Conservation (phyloP, 306 rosid species). For the Begonia peltatifolia region DNA sequence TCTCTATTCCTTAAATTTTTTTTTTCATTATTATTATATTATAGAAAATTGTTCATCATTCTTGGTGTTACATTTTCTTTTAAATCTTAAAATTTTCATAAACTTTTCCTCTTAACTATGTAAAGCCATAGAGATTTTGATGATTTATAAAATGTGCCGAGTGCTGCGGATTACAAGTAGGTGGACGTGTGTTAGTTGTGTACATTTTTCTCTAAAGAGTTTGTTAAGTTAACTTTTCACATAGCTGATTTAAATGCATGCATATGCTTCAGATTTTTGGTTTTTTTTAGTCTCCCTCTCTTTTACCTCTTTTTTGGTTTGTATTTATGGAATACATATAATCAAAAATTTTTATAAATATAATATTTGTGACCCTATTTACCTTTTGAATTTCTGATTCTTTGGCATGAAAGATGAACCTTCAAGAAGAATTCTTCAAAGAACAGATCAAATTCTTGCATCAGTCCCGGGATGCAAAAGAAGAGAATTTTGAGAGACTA, state of each 20-base stretch:
- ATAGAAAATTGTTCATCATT: too few species aligned
- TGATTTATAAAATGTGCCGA: too few species aligned
- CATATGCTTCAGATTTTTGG: background rate
- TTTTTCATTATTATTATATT: too few species aligned
- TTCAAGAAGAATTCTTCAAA: constrained; percentile 54
- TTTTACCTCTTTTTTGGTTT: background rate
- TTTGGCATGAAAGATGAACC: constrained; percentile 34
- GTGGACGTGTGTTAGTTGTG: too few species aligned
- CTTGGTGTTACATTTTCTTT: too few species aligned
- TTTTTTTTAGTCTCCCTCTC: background rate
- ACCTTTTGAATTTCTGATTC: constrained; percentile 1
- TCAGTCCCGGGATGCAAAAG: constrained; percentile 37
- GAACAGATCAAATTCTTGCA: constrained; percentile 43
- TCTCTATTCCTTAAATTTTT: too few species aligned
- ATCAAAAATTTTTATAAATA: background rate
- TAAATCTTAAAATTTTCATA: too few species aligned
- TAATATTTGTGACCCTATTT: background rate
- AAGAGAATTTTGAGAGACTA: constrained; percentile 56
- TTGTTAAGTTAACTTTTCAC: background rate
- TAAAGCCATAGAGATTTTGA: too few species aligned
- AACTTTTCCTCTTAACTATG: too few species aligned
- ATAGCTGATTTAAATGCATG: background rate
- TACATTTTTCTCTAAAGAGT: background rate
- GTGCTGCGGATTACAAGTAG: too few species aligned
- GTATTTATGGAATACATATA: background rate